Base-by-base conservation (phyloP, 2,329 filamentous ascomycete genomes). In the Annulohypoxylon truncatum region DNA sequence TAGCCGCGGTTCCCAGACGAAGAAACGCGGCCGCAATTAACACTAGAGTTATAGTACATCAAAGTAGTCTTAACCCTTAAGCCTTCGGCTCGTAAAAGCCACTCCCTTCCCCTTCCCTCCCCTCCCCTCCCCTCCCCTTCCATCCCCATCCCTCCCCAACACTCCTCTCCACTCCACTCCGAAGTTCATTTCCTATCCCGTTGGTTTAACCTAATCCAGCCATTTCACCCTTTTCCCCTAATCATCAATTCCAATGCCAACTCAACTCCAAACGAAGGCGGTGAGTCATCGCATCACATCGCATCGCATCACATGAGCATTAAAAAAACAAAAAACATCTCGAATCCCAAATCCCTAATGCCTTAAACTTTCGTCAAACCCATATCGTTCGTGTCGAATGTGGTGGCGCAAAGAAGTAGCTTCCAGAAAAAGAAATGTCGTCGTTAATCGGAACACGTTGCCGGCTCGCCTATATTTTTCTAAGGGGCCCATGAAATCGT, bases 401-500 rank as follows among this genome's bases (percentile, higher is more conserved):
- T 51, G n/a, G 33, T 29, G 35, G 26, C 35, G 24, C 46, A 48
- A 47, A n/a, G n/a, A 53, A 33, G 42, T 31, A 29, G 48, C 31
- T 35, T 15, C 52, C 44, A 42, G 33, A 40, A 59, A 38, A 40
- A n/a, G n/a, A 26, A 13, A 44, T 55, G 35, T 55, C 44, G 31
- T 61, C 60, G 42, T 64, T 22, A 64, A 60, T 60, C 64, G 59
- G 51, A 56, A 64, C 52, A 38, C 46, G 22, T 29, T 9, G 18
- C 26, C 46, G 15, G 10, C 10, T 29, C 44, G 29, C 24, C 18
- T 31, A 40, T n/a, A n/a, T 35, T 40, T 44, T 18, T 20, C 5
- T 15, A 12, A 24, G n/a, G 13, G 15, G 35, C n/a, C 35, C 5
- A 2, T 18, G 35, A 38, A 18, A n/a, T n/a, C n/a, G n/a, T n/a